Evolutionary conservation across 306 rosid species (phyloP), one percentile per base, ranked within the genome.

Genomic region (Malus orientalis): DNA sequence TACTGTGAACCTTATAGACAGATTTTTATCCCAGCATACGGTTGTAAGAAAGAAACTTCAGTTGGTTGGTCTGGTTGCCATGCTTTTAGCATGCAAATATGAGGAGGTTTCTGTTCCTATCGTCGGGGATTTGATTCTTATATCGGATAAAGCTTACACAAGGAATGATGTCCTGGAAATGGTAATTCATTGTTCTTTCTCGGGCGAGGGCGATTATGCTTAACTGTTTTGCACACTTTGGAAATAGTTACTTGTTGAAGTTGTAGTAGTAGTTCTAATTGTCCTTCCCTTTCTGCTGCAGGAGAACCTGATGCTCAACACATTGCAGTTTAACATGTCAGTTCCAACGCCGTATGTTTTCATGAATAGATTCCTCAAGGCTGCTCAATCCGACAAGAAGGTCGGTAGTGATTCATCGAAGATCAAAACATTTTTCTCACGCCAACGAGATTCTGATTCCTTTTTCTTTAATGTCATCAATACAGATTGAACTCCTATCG

Each of bases 71-170:
- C 75, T 96, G 83, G 99, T 96, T 77, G 96, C 98, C 44, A 89
- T 96, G 99, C 99, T 96, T 58, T 82, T 96, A 80, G 99, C 99
- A 23, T 96, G 99, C 89, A 96, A 96, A 67, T 96, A 96, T 66
- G 99, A 96, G 79, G 99, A 96, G 70, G 99, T 92, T 79, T 91
- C 98, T 8, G 97, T 91, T 23, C 99, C 99, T 42, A 83, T 92
- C 29, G 96, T 96, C 0, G 91, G 90, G 12, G 99, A 96, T 88
- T 79, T 96, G 47, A 89, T 96, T 71, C 92, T 91, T 29, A 92
- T 96, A 80, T 92, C 98, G 19, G 99, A 96, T 70, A 89, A 83
- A 82, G 99, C 99, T 76, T 96, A 96, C 82, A 73, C 91, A 51
- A 81, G 89, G 78, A 79, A 84, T 55, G 97, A 96, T 79, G 91